Conservation (phyloP, 352 stramenopile genomes). For the Elongisporangium undulatum region DNA sequence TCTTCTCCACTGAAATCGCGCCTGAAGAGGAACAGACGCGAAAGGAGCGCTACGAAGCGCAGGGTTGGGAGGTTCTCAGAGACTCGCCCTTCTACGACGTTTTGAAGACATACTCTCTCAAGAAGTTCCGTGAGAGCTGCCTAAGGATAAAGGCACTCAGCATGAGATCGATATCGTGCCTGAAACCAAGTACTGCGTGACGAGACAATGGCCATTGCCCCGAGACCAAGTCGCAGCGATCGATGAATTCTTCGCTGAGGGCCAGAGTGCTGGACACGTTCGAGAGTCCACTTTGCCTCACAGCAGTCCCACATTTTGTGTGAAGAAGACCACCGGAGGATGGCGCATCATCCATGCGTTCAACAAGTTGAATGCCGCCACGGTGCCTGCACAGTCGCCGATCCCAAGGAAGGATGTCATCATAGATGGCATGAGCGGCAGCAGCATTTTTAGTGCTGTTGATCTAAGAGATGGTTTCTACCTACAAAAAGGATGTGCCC, state of each 20-base stretch:
- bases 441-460: constrained; percentile 21
- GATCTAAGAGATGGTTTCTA: constrained; percentile 27
- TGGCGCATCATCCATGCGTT: constrained; percentile 29
- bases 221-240: constrained; percentile 14
- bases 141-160: constrained; percentile 9
- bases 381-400: constrained; percentile 20
- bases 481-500: constrained; percentile 6
- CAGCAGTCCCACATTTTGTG: constrained; percentile 17
- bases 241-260: constrained; percentile 13
- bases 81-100: constrained; percentile 2
- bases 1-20: too few species aligned
- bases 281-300: constrained; percentile 13
- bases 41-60: constrained; percentile 10
- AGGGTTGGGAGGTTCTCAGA: constrained; percentile 7
- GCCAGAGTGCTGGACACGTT: constrained; percentile 8
- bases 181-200: constrained; percentile 8
- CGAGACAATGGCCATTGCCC: constrained; percentile 2
- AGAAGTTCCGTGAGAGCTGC: constrained; percentile 8
- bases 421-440: constrained; percentile 16
- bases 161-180: constrained; percentile 12
- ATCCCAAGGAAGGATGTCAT: constrained; percentile 23
- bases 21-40: constrained; percentile 7
- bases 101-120: constrained; percentile 7
- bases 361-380: constrained; percentile 29
- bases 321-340: constrained; percentile 14